Conservation (phyloP, 2,329 filamentous ascomycete genomes). For the Beauveria scarabaeidicola region DNA sequence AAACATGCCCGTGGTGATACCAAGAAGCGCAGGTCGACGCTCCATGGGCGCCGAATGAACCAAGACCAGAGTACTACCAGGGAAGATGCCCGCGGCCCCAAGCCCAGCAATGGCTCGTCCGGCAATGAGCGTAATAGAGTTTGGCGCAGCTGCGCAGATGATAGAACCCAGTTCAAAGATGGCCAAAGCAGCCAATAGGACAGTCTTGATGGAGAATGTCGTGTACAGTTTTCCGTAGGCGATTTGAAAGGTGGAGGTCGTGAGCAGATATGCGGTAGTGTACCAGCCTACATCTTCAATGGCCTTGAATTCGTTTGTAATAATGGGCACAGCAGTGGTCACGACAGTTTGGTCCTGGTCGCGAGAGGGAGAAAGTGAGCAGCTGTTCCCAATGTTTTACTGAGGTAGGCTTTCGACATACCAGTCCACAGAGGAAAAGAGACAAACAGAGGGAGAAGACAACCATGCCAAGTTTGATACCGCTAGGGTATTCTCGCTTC, state of each 20-base stretch:
- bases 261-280: constrained; percentile 39
- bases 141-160: constrained; percentile 35
- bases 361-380: background rate
- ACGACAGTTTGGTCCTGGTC: background rate
- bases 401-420: too few species aligned
- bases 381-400: background rate
- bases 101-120: constrained; percentile 24
- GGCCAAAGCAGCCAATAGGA: constrained; percentile 33
- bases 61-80: constrained; percentile 40
- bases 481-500: background rate
- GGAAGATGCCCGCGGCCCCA: constrained; percentile 41
- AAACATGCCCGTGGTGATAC: constrained; percentile 46
- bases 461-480: background rate
- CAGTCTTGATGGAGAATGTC: constrained; percentile 39
- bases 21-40: constrained; percentile 41
- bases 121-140: constrained; percentile 40
- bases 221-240: constrained; percentile 42
- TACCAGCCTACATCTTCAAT: constrained; percentile 35
- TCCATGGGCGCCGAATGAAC: constrained; percentile 40
- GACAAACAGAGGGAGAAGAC: background rate
- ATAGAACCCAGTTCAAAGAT: constrained; percentile 36
- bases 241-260: constrained; percentile 39
- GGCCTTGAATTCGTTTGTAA: constrained; percentile 8
- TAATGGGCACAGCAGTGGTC: background rate
- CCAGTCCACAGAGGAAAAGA: background rate